These are phyloP conservation scores for Glycine soja DNA, from an alignment of 306 rosid species.

Conservation along the genomic window DNA sequence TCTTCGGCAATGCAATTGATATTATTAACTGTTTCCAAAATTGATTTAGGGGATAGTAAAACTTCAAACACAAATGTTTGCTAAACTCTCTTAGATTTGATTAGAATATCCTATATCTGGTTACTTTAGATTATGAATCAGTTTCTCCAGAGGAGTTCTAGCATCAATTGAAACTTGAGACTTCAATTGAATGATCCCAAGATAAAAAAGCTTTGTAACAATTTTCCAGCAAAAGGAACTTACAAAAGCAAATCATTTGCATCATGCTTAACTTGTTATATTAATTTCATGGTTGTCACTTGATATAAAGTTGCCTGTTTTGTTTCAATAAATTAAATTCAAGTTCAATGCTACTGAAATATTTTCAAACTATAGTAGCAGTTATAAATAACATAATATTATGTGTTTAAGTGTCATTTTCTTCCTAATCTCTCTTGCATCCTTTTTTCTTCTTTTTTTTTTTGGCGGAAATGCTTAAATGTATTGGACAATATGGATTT, in stretches of 20 bases:
- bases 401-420: background rate
- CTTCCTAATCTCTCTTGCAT: background rate
- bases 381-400: background rate
- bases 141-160: slow-evolving; percentile 22
- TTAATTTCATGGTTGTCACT: slow-evolving; percentile 5
- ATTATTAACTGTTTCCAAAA: background rate
- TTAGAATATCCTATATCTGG: slow-evolving; percentile 31
- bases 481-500: slow-evolving; percentile 23
- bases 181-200: slow-evolving; percentile 16
- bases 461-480: background rate
- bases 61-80: slow-evolving; percentile 6
- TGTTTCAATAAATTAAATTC: background rate
- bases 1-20: background rate
- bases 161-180: slow-evolving; percentile 27
- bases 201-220: background rate
- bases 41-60: slow-evolving; percentile 17
- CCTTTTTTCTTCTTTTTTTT: background rate
- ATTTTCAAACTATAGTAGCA: slow-evolving; percentile 2
- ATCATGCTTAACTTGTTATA: slow-evolving; percentile 16
- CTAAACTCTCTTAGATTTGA: background rate
- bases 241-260: slow-evolving; percentile 17
- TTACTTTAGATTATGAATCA: slow-evolving; percentile 3
- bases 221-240: background rate
- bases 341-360: background rate
- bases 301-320: background rate